These are phyloP conservation scores for Globisporangium solare DNA, from an alignment of 352 stramenopile species.

Conservation along the genomic window DNA sequence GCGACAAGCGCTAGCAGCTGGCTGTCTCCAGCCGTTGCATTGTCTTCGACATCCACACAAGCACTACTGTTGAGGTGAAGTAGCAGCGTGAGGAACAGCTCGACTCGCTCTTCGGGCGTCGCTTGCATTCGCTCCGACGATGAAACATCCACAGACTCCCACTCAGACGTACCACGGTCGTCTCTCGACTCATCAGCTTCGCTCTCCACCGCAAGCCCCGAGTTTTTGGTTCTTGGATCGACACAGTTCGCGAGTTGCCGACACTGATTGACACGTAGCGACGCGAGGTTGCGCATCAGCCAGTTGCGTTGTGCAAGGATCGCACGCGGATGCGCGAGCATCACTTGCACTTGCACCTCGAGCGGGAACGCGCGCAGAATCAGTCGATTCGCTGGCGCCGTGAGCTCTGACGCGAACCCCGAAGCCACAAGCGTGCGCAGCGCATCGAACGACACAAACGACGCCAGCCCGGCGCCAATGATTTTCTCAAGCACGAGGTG, in stretches of 20 bases:
- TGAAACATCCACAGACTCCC: constrained; percentile 21
- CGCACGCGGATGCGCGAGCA: constrained; percentile 35
- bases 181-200: no score
- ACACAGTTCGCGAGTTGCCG: constrained; percentile 33
- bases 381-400: constrained; percentile 34
- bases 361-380: constrained; percentile 49
- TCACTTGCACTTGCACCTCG: constrained; percentile 45
- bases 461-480: constrained; percentile 31
- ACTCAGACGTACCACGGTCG: neutral
- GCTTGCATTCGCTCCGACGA: constrained; percentile 41
- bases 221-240: constrained; percentile 23
- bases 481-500: constrained; percentile 51
- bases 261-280: constrained; percentile 33
- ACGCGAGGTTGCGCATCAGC: constrained; percentile 47
- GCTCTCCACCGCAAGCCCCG: no score
- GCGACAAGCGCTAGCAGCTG: no score
- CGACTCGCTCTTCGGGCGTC: constrained; percentile 49
- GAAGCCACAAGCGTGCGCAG: constrained; percentile 35
- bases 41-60: neutral
- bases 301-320: constrained; percentile 73
- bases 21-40: no score
- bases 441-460: constrained; percentile 32
- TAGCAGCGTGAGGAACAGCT: constrained; percentile 73
- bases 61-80: constrained; percentile 44
- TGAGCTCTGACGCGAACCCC: constrained; percentile 35